phyloP scores from a whole-genome alignment of 2,329 filamentous ascomycete species.

The Lasiodiplodia sp. region DNA sequence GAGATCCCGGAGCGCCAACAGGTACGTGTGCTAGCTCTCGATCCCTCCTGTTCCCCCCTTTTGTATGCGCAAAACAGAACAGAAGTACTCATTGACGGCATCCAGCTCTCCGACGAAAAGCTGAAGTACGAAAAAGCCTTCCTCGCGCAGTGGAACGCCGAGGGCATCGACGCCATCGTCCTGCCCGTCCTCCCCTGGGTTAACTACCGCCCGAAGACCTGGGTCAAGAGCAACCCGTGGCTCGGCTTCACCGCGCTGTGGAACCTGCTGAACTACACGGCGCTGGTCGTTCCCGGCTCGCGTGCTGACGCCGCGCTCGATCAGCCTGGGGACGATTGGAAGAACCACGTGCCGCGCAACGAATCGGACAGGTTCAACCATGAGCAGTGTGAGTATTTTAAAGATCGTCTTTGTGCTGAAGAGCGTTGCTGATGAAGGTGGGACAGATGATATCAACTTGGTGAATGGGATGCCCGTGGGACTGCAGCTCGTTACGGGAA shows the following conservation, averaged over 20 bases:
- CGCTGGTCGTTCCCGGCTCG: conserved; percentile 28
- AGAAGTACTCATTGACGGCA: not conserved
- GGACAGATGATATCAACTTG: conserved; percentile 32
- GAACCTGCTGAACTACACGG: conserved; percentile 38
- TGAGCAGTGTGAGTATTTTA: conserved; percentile 29
- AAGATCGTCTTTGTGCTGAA: too few relatives aligned
- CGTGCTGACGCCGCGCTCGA: conserved; percentile 27
- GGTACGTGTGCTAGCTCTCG: conserved; percentile 2
- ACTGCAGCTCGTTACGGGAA: conserved; percentile 34
- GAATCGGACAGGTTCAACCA: conserved; percentile 24
- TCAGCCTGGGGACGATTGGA: conserved; percentile 7
- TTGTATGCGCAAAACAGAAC: too few relatives aligned
- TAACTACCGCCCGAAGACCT: conserved; percentile 33
- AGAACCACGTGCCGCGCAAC: conserved; percentile 14
- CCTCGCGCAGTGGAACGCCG: conserved; percentile 31
- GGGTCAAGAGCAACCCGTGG: conserved; percentile 37
- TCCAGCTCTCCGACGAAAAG: conserved; percentile 30
- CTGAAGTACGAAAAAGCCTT: conserved; percentile 28
- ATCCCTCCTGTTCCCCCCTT: too few relatives aligned
- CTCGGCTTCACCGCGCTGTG: conserved; percentile 43
- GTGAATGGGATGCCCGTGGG: conserved; percentile 35
- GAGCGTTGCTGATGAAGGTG: conserved; percentile 7
- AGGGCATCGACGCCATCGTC: conserved; percentile 32
- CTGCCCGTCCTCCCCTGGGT: conserved; percentile 35
- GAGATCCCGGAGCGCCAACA: conserved; percentile 31